Base-by-base conservation (phyloP, 768 basidiomycete genomes). In the Lactarius tabidus region DNA sequence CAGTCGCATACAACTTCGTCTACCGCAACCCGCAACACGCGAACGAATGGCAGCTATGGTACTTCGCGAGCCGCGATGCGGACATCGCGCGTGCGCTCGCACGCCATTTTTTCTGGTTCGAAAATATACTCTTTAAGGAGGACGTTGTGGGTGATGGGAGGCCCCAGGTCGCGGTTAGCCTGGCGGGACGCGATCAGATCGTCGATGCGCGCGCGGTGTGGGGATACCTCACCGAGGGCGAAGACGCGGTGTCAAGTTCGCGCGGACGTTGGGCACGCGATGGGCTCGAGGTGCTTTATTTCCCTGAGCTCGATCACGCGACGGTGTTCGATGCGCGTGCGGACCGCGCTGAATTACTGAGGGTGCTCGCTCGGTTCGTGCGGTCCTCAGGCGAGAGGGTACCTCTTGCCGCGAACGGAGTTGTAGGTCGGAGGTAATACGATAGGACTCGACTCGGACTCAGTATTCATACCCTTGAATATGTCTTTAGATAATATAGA, bases 41-140 rank as follows among this genome's bases (percentile, higher is more conserved):
- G 60, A 82, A 82, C 70, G 84, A 89, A 68, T 87, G 85, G 85
- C 78, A 85, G 73, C 68, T 89, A 58, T 88, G 85, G 84, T 89
- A 85, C 70, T 88, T 89, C 68, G 79, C 86, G 26, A 83, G 82
- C 62, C 81, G 82, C 14, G 88, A 89, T 67, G 75, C 85, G 12
- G 87, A 88, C 69, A 79, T 87, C 54, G 81, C 86, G 57, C 79
- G 84, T 3, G 79, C 84, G 45, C 78, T 89, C 18, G 77, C 79
- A 17, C 77, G 88, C 2, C 79, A 84, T 60, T 88, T 89, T 71
- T 88, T 87, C 70, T 89, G 88, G 88, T 71, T 78, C 35, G 84
- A 89, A 71, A 84, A 81, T 39, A 76, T 84, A 17, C 66, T 88
- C 31, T 89, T 85, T 81, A 80, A 77, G 67, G 85, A 84, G 60